A percentile compares a stretch with the other conserved stretches of the same genome.
phyloP scores from a whole-genome alignment of 1,139 yeast species.

The Candida dubliniensis region DNA sequence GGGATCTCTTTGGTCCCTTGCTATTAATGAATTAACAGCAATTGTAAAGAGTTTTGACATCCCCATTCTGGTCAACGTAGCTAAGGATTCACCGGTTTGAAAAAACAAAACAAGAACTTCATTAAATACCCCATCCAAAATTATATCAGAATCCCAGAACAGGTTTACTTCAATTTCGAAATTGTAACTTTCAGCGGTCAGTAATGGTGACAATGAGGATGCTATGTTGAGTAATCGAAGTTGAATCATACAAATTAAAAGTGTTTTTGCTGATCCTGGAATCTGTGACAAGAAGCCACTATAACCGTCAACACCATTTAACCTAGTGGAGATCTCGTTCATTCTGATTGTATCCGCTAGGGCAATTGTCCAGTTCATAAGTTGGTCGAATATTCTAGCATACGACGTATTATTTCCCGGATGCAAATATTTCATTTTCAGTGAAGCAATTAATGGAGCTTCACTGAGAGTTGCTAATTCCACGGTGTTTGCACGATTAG shows the following conservation, averaged over 20 bases:
- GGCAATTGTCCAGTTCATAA: slow-evolving; percentile 27
- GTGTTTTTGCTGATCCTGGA: slow-evolving; percentile 33
- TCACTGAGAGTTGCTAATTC: background rate
- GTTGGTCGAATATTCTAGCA: slow-evolving; percentile 18
- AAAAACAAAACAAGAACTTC: slow-evolving; percentile 42
- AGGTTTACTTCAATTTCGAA: background rate
- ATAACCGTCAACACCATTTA: slow-evolving; percentile 36
- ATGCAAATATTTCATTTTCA: slow-evolving; percentile 3
- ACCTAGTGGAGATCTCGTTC: slow-evolving; percentile 55
- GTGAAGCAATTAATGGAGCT: slow-evolving; percentile 1
- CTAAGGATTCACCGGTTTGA: slow-evolving; percentile 46
- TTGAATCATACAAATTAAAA: slow-evolving; percentile 39
- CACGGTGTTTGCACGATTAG: background rate
- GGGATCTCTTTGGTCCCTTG: slow-evolving; percentile 6
- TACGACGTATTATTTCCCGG: background rate
- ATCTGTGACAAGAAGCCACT: slow-evolving; percentile 33
- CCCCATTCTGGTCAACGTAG: slow-evolving; percentile 32
- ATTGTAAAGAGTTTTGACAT: slow-evolving; percentile 29
- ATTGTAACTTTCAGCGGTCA: background rate
- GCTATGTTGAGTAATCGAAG: slow-evolving; percentile 16
- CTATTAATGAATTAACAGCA: slow-evolving; percentile 21
- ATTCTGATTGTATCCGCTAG: slow-evolving; percentile 59
- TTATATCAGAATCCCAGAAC: slow-evolving; percentile 24
- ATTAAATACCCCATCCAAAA: slow-evolving; percentile 34
- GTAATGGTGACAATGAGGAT: slow-evolving; percentile 3